Percentiles rank a stretch among this genome's conserved stretches.
Conservation (phyloP, 2,329 filamentous ascomycete species). For the Xylariaceae sp. region DNA sequence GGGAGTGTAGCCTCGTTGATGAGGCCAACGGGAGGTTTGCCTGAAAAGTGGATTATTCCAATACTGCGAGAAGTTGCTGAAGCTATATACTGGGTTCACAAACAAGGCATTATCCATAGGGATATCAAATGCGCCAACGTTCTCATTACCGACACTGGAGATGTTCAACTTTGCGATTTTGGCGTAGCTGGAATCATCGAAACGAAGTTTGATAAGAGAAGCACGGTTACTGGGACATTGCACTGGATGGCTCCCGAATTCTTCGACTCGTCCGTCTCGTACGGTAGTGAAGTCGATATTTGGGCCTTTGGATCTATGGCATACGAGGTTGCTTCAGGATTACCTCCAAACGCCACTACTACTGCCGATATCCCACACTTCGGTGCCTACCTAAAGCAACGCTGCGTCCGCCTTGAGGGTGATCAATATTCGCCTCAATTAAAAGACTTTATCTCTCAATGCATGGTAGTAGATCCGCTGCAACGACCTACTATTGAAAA, state of each 20-base stretch:
- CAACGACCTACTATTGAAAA: slow-evolving; percentile 73
- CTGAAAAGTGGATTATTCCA: slow-evolving; percentile 73
- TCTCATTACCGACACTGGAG: slow-evolving; percentile 76
- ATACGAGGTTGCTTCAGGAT: slow-evolving; percentile 80
- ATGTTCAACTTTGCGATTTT: slow-evolving; percentile 84
- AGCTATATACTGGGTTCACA: slow-evolving; percentile 71
- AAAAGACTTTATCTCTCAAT: slow-evolving; percentile 74
- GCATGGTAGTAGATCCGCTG: slow-evolving; percentile 71
- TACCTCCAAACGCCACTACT: slow-evolving; percentile 71
- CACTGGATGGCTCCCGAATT: slow-evolving; percentile 90
- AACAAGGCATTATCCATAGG: slow-evolving; percentile 72
- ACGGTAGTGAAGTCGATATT: slow-evolving; percentile 78
- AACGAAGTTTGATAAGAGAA: slow-evolving; percentile 76
- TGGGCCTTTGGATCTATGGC: slow-evolving; percentile 86
- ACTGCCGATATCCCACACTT: slow-evolving; percentile 59
- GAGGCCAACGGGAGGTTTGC: slow-evolving; percentile 69
- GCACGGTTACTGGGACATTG: slow-evolving; percentile 81
- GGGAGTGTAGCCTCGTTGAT: slow-evolving; percentile 79
- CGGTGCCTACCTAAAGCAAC: slow-evolving; percentile 63
- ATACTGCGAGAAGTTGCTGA: slow-evolving; percentile 71
- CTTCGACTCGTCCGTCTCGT: slow-evolving; percentile 68
- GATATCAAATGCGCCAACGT: slow-evolving; percentile 82
- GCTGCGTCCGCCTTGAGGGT: slow-evolving; percentile 73
- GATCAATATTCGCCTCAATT: slow-evolving; percentile 73
- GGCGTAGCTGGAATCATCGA: slow-evolving; percentile 82